Conservation (phyloP, 1,139 yeast species). For the Scheffersomyces insectosa region DNA sequence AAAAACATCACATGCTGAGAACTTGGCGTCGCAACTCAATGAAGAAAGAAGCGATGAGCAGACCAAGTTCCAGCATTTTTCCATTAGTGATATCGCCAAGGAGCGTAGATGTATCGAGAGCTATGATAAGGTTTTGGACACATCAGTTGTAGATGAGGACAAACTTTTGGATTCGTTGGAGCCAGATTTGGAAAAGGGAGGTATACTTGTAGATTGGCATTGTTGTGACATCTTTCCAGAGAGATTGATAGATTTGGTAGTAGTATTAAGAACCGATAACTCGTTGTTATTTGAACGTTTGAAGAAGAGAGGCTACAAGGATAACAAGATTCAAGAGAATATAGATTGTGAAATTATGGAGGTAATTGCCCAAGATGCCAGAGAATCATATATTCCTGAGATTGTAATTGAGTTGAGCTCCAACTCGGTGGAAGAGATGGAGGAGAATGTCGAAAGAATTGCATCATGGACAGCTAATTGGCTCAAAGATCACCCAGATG, state of each 20-base stretch:
- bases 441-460: conserved; percentile 75
- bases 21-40: conserved; percentile 51
- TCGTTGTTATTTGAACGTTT: conserved; percentile 72
- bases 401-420: conserved; percentile 80
- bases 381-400: conserved; percentile 74
- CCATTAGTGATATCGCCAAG: conserved; percentile 82
- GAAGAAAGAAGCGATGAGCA: conserved; percentile 26
- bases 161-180: conserved; percentile 79
- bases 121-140: conserved; percentile 80
- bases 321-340: conserved; percentile 83
- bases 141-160: conserved; percentile 92
- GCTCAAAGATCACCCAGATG: conserved; percentile 50
- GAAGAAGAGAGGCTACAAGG: conserved; percentile 70
- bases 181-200: conserved; percentile 79
- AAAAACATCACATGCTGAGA: conserved; percentile 80
- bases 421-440: conserved; percentile 73
- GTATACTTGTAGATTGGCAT: conserved; percentile 91
- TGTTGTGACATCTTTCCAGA: conserved; percentile 96
- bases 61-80: conserved; percentile 52
- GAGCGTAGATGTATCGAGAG: conserved; percentile 77
- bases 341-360: conserved; percentile 98
- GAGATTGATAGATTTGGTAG: conserved; percentile 85
- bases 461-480: conserved; percentile 74
- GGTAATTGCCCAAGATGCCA: conserved; percentile 82
- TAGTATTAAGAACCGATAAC: conserved; percentile 81